These are phyloP conservation scores for Fusarium denticulatum DNA, from an alignment of 2,329 filamentous ascomycete species.

Conservation along the genomic window DNA sequence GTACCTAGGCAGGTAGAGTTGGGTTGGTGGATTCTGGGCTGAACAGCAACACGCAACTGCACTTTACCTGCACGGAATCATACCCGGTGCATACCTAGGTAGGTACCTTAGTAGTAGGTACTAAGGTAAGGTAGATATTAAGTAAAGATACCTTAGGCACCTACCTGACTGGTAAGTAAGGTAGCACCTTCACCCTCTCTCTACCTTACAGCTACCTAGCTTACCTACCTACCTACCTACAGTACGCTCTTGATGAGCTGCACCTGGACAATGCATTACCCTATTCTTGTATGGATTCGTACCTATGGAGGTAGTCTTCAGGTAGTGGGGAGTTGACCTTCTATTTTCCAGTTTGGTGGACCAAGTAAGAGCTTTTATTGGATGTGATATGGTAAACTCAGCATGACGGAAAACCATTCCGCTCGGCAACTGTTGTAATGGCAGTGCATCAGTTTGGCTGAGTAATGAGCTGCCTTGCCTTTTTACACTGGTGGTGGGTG, in stretches of 20 bases:
- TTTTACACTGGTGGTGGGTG: background rate
- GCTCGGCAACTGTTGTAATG: background rate
- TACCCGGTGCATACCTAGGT: constrained; percentile 3
- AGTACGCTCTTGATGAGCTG: no score
- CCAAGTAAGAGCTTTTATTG: constrained; percentile 8
- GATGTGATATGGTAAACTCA: background rate
- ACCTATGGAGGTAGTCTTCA: background rate
- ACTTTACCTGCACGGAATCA: constrained; percentile 20
- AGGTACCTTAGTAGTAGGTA: no score
- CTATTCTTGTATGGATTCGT: background rate
- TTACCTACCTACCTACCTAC: background rate
- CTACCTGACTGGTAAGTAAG: background rate
- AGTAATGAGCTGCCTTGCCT: background rate
- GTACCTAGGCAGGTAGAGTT: background rate
- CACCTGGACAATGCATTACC: background rate
- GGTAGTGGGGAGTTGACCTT: background rate
- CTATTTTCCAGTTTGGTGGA: background rate
- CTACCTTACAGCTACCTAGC: background rate
- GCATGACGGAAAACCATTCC: background rate
- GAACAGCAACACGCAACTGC: background rate
- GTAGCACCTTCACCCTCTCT: background rate
- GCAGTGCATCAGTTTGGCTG: background rate
- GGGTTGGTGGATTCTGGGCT: background rate
- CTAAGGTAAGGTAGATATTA: background rate
- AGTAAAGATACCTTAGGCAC: background rate